These are phyloP conservation scores for Backusella westeae DNA, from an alignment of 192 early-diverging fungal species.

Conservation along the genomic window DNA sequence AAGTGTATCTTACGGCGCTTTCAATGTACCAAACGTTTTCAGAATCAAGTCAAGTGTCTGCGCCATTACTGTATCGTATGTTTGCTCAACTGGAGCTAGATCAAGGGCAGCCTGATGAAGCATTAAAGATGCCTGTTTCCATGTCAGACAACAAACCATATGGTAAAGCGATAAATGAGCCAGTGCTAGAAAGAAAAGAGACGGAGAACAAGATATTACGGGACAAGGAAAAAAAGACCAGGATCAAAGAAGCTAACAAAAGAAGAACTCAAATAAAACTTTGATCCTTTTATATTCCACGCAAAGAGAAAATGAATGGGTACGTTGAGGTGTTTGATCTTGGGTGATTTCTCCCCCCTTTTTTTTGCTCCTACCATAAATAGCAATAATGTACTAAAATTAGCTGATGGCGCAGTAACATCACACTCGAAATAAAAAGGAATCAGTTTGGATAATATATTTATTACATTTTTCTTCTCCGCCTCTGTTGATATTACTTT, in stretches of 20 bases:
- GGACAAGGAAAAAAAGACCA: too few species aligned
- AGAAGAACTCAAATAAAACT: too few species aligned
- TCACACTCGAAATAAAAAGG: background rate
- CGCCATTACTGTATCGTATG: slow-evolving; percentile 43
- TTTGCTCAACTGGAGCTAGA: slow-evolving; percentile 55
- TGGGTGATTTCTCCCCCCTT: too few species aligned
- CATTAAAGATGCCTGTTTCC: slow-evolving; percentile 43
- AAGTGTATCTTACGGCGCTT: slow-evolving; percentile 47
- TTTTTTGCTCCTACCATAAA: background rate
- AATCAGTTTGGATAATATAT: background rate
- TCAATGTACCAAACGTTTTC: slow-evolving; percentile 40
- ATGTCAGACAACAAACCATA: slow-evolving; percentile 30
- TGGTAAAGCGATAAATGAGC: background rate
- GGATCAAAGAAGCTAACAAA: too few species aligned
- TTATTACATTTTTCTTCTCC: background rate
- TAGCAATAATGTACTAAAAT: background rate
- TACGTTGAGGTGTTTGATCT: too few species aligned
- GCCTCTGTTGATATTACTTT: background rate
- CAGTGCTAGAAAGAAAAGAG: too few species aligned
- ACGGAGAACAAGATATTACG: too few species aligned
- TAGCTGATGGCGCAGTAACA: background rate
- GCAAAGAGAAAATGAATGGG: too few species aligned
- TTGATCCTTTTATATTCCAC: too few species aligned
- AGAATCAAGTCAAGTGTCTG: slow-evolving; percentile 19
- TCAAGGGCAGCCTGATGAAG: slow-evolving; percentile 39